phyloP scores from a whole-genome alignment of 2,329 filamentous ascomycete species.

The Curvularia spicifera region DNA sequence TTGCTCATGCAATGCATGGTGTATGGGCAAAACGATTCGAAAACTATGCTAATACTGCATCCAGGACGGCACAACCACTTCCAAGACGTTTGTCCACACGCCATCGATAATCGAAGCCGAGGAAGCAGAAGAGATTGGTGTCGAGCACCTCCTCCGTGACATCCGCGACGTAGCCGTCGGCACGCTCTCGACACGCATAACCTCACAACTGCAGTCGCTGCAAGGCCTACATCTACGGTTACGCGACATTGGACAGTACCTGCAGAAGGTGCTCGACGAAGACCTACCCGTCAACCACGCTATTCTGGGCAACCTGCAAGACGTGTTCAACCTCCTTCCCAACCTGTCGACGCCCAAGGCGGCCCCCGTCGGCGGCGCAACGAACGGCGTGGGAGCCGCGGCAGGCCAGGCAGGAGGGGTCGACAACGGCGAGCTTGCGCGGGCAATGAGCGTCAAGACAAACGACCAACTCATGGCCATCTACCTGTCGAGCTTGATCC shows the following conservation, averaged over 20 bases:
- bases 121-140: constrained; percentile 98
- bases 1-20: not conserved
- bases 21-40: too few species aligned
- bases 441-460: constrained; percentile 98
- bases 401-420: constrained; percentile 54
- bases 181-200: constrained; percentile 94
- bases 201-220: constrained; percentile 94
- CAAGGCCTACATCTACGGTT: constrained; percentile 94
- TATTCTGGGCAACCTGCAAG: constrained; percentile 97
- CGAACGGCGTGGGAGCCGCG: constrained; percentile 58
- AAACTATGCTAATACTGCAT: not conserved
- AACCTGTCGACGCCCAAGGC: constrained; percentile 87
- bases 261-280: constrained; percentile 93
- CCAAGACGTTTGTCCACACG: constrained; percentile 97
- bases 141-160: constrained; percentile 95
- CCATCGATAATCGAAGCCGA: constrained; percentile 98
- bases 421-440: constrained; percentile 84
- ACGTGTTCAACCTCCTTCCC: constrained; percentile 97
- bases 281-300: constrained; percentile 96
- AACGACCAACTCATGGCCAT: constrained; percentile 99
- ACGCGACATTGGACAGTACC: constrained; percentile 92
- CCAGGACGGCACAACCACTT: constrained; percentile 94
- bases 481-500: constrained; percentile 94
- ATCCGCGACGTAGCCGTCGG: constrained; percentile 98
- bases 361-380: constrained; percentile 54